phyloP scores from a whole-genome alignment of 164 flowering plant genomes.

The Saururus chinensis region DNA sequence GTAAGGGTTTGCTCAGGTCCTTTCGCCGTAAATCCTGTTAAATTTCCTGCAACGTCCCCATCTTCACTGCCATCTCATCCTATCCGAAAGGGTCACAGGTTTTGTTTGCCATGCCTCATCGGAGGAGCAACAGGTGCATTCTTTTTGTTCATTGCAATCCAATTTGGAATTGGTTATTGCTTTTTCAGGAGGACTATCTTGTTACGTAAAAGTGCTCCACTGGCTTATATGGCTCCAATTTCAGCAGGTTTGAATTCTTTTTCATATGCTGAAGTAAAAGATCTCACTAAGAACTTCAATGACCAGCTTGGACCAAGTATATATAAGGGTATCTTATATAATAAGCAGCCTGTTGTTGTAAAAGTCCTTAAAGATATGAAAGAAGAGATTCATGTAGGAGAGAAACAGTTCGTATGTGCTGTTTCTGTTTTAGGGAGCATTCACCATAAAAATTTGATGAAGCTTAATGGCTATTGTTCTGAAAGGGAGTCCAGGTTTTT shows the following conservation, averaged over 20 bases:
- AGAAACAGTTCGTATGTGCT: slow-evolving; percentile 34
- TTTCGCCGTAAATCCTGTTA: slow-evolving; percentile 31
- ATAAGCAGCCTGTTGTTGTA: slow-evolving; percentile 31
- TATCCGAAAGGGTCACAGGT: slow-evolving; percentile 5
- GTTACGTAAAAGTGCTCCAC: slow-evolving; percentile 13
- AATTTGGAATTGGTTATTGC: slow-evolving; percentile 31
- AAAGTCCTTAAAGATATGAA: slow-evolving; percentile 22
- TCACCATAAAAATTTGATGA: slow-evolving; percentile 53
- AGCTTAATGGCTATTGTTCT: slow-evolving; percentile 60
- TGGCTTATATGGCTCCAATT: slow-evolving; percentile 14
- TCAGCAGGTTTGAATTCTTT: slow-evolving; percentile 29
- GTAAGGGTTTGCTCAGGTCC: slow-evolving; percentile 62
- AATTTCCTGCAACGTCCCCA: slow-evolving; percentile 8
- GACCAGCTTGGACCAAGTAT: slow-evolving; percentile 38
- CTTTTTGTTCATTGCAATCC: slow-evolving; percentile 28
- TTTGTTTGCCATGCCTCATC: slow-evolving; percentile 32
- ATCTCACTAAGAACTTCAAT: slow-evolving; percentile 36
- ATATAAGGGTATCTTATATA: slow-evolving; percentile 39
- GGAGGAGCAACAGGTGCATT: slow-evolving; percentile 36
- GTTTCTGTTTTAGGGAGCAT: slow-evolving; percentile 43
- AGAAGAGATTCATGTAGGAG: slow-evolving; percentile 18
- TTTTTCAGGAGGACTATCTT: slow-evolving; percentile 23
- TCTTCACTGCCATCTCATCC: slow-evolving; percentile 4
- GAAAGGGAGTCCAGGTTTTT: slow-evolving; percentile 36
- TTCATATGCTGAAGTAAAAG: slow-evolving; percentile 44